A percentile compares a stretch with the other conserved stretches of the same genome.
These are phyloP conservation scores for Hibiscus mutabilis DNA, from an alignment of 345 rosid species.

Conservation along the genomic window DNA sequence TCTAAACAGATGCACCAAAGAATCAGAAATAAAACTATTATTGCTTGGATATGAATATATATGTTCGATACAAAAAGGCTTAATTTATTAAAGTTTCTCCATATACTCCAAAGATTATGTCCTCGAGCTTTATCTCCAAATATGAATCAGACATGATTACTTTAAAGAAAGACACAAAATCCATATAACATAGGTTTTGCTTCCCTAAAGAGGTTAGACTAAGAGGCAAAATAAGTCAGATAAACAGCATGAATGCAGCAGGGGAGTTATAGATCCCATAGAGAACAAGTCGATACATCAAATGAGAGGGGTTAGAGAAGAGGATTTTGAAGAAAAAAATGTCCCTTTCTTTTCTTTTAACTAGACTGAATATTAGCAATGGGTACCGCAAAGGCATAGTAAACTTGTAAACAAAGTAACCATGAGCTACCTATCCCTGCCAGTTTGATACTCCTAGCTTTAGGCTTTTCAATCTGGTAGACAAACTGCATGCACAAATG, in stretches of 20 bases:
- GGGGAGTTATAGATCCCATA: not conserved
- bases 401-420: not conserved
- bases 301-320: not conserved
- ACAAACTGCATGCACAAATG: no score
- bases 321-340: not conserved
- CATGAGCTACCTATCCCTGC: not conserved
- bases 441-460: not conserved
- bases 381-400: not conserved
- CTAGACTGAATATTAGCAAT: not conserved
- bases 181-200: not conserved
- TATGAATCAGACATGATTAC: not conserved
- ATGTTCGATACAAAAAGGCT: not conserved
- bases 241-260: not conserved
- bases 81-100: not conserved
- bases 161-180: not conserved
- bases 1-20: not conserved
- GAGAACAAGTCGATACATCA: not conserved
- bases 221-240: not conserved
- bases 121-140: not conserved
- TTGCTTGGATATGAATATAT: not conserved
- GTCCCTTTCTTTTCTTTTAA: not conserved
- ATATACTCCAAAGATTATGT: not conserved
- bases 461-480: not conserved
- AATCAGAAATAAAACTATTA: not conserved
- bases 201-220: no score